Conservation (phyloP, 2,329 filamentous ascomycete genomes). For the Cadophora sp. region DNA sequence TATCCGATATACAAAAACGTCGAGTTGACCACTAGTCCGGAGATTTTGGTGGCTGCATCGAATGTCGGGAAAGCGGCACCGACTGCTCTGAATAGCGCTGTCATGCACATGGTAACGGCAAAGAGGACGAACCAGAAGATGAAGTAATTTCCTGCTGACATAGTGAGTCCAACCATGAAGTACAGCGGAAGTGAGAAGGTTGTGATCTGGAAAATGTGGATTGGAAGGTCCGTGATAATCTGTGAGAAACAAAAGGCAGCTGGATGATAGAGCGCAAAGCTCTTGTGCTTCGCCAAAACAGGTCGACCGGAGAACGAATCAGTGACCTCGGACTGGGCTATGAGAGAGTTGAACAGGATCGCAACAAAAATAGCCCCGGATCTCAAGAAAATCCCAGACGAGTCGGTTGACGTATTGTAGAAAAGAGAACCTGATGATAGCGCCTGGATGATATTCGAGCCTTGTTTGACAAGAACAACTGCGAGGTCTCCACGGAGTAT, state of each 20-base stretch:
- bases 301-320: slow-evolving; percentile 66
- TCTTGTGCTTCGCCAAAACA: slow-evolving; percentile 63
- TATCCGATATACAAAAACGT: slow-evolving; percentile 69
- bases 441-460: slow-evolving; percentile 62
- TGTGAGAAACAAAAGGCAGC: slow-evolving; percentile 64
- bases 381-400: slow-evolving; percentile 67
- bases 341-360: slow-evolving; percentile 65
- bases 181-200: slow-evolving; percentile 65
- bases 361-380: slow-evolving; percentile 69
- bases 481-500: slow-evolving; percentile 70
- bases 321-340: slow-evolving; percentile 71
- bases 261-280: slow-evolving; percentile 64
- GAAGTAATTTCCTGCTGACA: slow-evolving; percentile 61
- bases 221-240: slow-evolving; percentile 59
- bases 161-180: slow-evolving; percentile 66
- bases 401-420: slow-evolving; percentile 65
- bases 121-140: slow-evolving; percentile 63
- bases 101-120: slow-evolving; percentile 59
- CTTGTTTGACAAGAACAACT: slow-evolving; percentile 68
- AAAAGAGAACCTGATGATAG: slow-evolving; percentile 71
- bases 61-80: slow-evolving; percentile 62
- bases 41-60: slow-evolving; percentile 63
- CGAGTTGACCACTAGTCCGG: slow-evolving; percentile 56
- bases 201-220: slow-evolving; percentile 63
- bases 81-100: slow-evolving; percentile 60